These are phyloP conservation scores for Hypoxylon crocopeplum DNA, from an alignment of 495 filamentous ascomycete genomes.

Conservation along the genomic window DNA sequence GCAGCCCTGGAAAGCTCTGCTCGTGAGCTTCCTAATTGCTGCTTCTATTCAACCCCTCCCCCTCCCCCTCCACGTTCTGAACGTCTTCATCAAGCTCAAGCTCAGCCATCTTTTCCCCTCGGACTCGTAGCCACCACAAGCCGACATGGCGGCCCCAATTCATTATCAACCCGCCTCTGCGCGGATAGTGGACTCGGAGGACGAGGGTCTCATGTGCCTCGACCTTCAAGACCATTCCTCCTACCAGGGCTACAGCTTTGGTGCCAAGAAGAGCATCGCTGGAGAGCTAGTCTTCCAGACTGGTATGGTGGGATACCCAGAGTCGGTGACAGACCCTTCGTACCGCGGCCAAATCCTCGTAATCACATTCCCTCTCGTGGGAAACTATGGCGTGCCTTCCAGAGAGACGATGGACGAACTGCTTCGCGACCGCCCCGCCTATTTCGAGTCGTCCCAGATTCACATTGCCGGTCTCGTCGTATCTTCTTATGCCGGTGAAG, in stretches of 20 bases:
- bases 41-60: slow-evolving; percentile 17
- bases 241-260: slow-evolving; percentile 94
- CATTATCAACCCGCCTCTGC: slow-evolving; percentile 64
- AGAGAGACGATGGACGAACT: slow-evolving; percentile 81
- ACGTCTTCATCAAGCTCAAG: background rate
- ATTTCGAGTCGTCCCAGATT: slow-evolving; percentile 91
- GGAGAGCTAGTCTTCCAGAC: slow-evolving; percentile 99
- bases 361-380: slow-evolving; percentile 87
- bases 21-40: slow-evolving; percentile 35
- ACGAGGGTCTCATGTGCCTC: slow-evolving; percentile 72
- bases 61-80: background rate
- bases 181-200: slow-evolving; percentile 50
- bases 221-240: slow-evolving; percentile 89
- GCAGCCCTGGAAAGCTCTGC: slow-evolving; percentile 33
- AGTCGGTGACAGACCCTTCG: slow-evolving; percentile 91
- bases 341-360: slow-evolving; percentile 93
- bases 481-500: slow-evolving; percentile 89
- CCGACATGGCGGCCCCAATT: slow-evolving; percentile 47
- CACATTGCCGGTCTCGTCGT: slow-evolving; percentile 91
- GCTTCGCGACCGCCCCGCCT: slow-evolving; percentile 80
- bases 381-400: slow-evolving; percentile 94
- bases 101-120: background rate
- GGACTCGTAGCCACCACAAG: slow-evolving; percentile 7
- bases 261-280: slow-evolving; percentile 86
- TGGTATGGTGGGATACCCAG: slow-evolving; percentile 98